phyloP scores from a whole-genome alignment of 371 early-diverging fungal species.

The Circinella umbellata region DNA sequence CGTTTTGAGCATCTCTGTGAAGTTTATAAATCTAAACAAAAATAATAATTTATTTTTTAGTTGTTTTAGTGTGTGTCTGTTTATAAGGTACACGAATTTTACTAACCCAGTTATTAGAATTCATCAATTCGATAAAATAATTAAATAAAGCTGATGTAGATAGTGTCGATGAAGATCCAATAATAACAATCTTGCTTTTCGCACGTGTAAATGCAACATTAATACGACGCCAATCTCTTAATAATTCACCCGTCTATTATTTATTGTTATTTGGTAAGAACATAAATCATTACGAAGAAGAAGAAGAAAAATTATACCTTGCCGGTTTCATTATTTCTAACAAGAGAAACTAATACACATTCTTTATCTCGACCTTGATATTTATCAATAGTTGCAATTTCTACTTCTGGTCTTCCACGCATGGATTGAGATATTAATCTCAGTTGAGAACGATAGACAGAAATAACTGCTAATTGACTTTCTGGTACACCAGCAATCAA shows the following conservation, averaged over 20 bases:
- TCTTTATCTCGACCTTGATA: constrained; percentile 96
- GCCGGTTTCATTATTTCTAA: constrained; percentile 76
- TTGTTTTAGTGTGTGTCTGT: too few species aligned
- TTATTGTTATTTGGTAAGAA: neutral
- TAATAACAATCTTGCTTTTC: constrained; percentile 84
- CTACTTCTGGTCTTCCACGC: constrained; percentile 42
- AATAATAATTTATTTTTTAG: neutral
- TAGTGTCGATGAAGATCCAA: constrained; percentile 83
- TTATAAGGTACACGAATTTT: neutral
- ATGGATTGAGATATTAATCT: constrained; percentile 58
- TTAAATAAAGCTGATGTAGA: constrained; percentile 58
- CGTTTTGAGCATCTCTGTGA: neutral
- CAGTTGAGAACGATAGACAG: constrained; percentile 89
- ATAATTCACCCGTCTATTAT: constrained; percentile 78
- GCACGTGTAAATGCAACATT: constrained; percentile 99
- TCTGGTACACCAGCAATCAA: constrained; percentile 68
- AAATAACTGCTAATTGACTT: constrained; percentile 77
- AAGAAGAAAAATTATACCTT: constrained; percentile 56
- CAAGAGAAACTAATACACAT: constrained; percentile 87
- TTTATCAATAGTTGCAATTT: constrained; percentile 87
- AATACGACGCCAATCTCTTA: constrained; percentile 92
- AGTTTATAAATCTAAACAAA: constrained; percentile 16
- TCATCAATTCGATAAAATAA: constrained; percentile 56
- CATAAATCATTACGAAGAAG: constrained; percentile 20
- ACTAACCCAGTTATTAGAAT: constrained; percentile 56